A percentile compares a stretch with the other conserved stretches of the same genome.
These are phyloP conservation scores for Phytopythium cucurbitacearum DNA, from an alignment of 352 stramenopile genomes.

Conservation along the genomic window DNA sequence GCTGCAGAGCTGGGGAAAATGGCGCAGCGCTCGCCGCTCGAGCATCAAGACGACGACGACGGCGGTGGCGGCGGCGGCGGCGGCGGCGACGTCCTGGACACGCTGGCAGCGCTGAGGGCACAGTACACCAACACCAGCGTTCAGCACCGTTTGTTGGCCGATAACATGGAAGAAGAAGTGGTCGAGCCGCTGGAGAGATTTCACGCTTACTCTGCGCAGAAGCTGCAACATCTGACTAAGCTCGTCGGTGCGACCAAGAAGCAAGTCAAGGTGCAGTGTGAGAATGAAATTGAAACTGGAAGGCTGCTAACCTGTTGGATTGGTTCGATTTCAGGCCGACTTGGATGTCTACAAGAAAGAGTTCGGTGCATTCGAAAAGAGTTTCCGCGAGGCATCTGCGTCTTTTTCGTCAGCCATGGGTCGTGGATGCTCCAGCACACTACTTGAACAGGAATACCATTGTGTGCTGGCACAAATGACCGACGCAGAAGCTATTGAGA, in stretches of 20 bases:
- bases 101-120: constrained; percentile 50
- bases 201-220: constrained; percentile 48
- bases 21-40: constrained; percentile 47
- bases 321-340: constrained; percentile 18
- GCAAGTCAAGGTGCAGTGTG: constrained; percentile 43
- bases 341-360: constrained; percentile 76
- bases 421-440: constrained; percentile 62
- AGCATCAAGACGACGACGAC: constrained; percentile 36
- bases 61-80: too few species aligned
- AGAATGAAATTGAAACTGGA: too few species aligned
- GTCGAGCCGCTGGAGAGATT: constrained; percentile 62
- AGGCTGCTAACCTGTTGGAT: too few species aligned
- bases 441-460: constrained; percentile 69
- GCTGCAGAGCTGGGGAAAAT: constrained; percentile 62
- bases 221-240: constrained; percentile 47
- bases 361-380: constrained; percentile 65
- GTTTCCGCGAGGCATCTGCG: constrained; percentile 55
- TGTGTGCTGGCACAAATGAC: constrained; percentile 38
- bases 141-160: constrained; percentile 66
- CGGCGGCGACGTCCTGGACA: constrained; percentile 40
- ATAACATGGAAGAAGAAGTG: constrained; percentile 77
- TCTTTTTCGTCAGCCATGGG: constrained; percentile 72
- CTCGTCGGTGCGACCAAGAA: constrained; percentile 70
- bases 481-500: constrained; percentile 1
- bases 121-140: constrained; percentile 84